Conservation (phyloP, 495 filamentous ascomycete species). For the Eremomyces bilateralis region DNA sequence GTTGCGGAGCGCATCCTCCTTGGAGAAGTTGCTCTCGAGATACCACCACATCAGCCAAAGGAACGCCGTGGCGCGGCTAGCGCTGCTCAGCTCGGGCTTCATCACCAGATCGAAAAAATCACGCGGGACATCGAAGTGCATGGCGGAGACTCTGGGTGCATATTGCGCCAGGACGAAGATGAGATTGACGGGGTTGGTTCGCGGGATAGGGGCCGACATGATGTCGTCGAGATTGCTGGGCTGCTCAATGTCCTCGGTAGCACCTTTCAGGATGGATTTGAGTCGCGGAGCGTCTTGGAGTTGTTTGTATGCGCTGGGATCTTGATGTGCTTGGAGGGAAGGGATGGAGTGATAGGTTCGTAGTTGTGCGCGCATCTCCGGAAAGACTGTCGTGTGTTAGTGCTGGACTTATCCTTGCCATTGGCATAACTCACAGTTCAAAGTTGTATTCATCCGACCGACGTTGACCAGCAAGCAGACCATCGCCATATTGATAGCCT, state of each 20-base stretch:
- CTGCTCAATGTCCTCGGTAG: constrained; percentile 79
- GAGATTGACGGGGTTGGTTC: constrained; percentile 91
- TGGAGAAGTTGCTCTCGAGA: constrained; percentile 82
- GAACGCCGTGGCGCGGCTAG: constrained; percentile 70
- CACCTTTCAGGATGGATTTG: constrained; percentile 94
- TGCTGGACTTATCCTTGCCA: background rate
- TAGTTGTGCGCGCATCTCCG: constrained; percentile 95
- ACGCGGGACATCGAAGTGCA: constrained; percentile 63
- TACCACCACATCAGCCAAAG: constrained; percentile 99
- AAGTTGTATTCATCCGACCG: constrained; percentile 93
- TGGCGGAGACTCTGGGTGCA: constrained; percentile 75
- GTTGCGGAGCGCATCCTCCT: constrained; percentile 63
- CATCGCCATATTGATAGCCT: constrained; percentile 97
- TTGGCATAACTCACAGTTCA: constrained; percentile 51
- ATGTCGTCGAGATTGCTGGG: constrained; percentile 72
- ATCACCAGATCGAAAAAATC: constrained; percentile 97
- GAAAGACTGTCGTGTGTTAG: constrained; percentile 48
- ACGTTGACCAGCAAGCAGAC: constrained; percentile 94
- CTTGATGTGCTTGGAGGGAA: constrained; percentile 81
- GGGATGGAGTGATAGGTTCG: constrained; percentile 97
- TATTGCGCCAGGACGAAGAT: constrained; percentile 88
- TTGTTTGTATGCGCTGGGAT: constrained; percentile 92
- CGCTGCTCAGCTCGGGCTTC: constrained; percentile 61
- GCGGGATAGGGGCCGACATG: constrained; percentile 39
- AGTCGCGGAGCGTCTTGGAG: constrained; percentile 88